Percentiles rank a stretch among this genome's conserved stretches.
Conservation (phyloP, 495 filamentous ascomycete species). For the Massariosphaeria phaeospora region DNA sequence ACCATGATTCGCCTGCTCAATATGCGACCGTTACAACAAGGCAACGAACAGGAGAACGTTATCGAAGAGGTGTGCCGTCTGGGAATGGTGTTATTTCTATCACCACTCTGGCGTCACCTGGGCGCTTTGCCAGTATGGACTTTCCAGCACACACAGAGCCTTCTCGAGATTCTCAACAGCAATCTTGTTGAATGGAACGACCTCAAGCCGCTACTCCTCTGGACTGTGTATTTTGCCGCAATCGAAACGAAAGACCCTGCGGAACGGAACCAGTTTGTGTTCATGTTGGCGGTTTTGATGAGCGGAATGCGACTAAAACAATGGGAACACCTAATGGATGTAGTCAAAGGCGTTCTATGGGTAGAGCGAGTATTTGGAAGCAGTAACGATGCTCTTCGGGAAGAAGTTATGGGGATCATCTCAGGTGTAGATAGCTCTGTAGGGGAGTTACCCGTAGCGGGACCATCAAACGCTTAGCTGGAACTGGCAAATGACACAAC, state of each 20-base stretch:
- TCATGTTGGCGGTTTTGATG: conserved; percentile 15
- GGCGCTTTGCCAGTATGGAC: conserved; percentile 7
- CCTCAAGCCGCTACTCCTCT: conserved; percentile 12
- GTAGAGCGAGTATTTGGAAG: conserved; percentile 3
- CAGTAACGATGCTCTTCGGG: neutral
- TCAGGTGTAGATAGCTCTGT: too few relatives aligned
- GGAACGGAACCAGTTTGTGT: conserved; percentile 8
- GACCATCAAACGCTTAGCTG: too few relatives aligned
- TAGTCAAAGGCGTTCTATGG: conserved; percentile 13
- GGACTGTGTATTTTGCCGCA: conserved; percentile 13
- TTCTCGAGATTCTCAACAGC: conserved; percentile 10
- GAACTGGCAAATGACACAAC: too few relatives aligned
- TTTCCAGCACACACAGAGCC: neutral
- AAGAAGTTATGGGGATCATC: conserved; percentile 1
- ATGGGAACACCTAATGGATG: conserved; percentile 6
- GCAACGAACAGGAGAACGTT: neutral
- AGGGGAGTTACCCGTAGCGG: too few relatives aligned
- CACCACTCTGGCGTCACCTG: conserved; percentile 1
- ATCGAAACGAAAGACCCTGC: neutral
- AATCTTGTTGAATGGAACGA: conserved; percentile 9
- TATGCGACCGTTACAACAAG: conserved; percentile 1
- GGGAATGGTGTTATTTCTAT: conserved; percentile 9
- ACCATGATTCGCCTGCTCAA: conserved; percentile 10
- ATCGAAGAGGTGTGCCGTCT: conserved; percentile 21
- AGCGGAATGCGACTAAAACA: conserved; percentile 6